These are phyloP conservation scores for Thelonectria blattea DNA, from an alignment of 2,329 filamentous ascomycete genomes.

Conservation along the genomic window DNA sequence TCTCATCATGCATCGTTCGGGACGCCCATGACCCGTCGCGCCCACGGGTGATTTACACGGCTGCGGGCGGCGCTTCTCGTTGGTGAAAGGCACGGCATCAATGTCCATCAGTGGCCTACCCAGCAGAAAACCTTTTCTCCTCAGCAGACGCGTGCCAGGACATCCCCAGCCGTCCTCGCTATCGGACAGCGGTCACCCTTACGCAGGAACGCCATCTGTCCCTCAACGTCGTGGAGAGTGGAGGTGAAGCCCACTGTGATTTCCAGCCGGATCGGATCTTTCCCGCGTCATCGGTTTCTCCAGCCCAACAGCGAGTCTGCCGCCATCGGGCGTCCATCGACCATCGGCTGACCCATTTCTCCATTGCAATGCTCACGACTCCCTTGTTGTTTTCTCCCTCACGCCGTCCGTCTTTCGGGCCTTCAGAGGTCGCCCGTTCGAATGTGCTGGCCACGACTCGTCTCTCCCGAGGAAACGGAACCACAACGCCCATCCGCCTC, in stretches of 20 bases:
- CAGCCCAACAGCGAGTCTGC: slow-evolving; percentile 21
- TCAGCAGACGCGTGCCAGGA: slow-evolving; percentile 17
- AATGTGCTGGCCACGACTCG: slow-evolving; percentile 1
- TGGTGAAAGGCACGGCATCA: background rate
- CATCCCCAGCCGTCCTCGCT: slow-evolving; percentile 19
- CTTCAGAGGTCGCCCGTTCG: slow-evolving; percentile 26
- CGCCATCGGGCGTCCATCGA: slow-evolving; percentile 28
- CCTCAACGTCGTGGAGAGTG: slow-evolving; percentile 33
- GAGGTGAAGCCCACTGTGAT: slow-evolving; percentile 32
- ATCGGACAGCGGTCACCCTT: slow-evolving; percentile 39
- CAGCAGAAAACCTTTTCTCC: slow-evolving; percentile 12
- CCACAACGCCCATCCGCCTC: background rate
- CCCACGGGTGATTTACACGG: slow-evolving; percentile 1
- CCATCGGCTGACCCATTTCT: background rate
- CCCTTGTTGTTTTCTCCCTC: background rate
- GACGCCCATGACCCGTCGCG: background rate
- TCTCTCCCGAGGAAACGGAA: slow-evolving; percentile 12
- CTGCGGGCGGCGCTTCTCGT: background rate
- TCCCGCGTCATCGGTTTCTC: slow-evolving; percentile 33
- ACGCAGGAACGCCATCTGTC: slow-evolving; percentile 38
- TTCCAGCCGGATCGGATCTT: slow-evolving; percentile 39
- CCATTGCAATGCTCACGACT: slow-evolving; percentile 4
- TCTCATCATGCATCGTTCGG: background rate
- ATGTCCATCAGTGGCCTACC: slow-evolving; percentile 7
- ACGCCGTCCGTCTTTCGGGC: background rate